Conservation (phyloP, 2,329 filamentous ascomycete genomes). For the Trichophyton mentagrophytes region DNA sequence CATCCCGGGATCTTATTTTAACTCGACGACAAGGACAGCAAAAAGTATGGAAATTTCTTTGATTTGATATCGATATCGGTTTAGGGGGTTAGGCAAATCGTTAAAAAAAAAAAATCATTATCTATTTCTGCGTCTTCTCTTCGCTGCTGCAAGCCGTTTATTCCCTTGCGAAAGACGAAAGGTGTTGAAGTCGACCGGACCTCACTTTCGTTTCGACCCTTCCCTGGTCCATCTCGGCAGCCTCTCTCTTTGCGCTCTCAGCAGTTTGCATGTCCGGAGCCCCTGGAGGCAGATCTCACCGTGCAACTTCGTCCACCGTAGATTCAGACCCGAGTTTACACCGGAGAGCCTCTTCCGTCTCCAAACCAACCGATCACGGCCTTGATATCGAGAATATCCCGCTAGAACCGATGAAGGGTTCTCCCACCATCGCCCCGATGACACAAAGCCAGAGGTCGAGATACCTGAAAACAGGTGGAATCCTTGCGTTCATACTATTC, state of each 20-base stretch:
- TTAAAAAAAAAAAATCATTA: not conserved
- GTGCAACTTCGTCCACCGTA: conserved; percentile 43
- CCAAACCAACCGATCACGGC: conserved; percentile 12
- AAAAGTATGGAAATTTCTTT: not conserved
- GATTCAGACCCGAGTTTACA: conserved; percentile 34
- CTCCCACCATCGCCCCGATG: conserved; percentile 37
- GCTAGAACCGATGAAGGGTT: conserved; percentile 20
- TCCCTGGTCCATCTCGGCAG: conserved; percentile 4
- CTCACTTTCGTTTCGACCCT: conserved; percentile 15
- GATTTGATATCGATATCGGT: not conserved
- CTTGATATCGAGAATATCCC: conserved; percentile 5
- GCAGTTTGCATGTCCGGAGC: conserved; percentile 43
- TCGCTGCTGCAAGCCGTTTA: not conserved
- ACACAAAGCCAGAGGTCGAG: conserved; percentile 49
- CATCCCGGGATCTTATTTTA: not conserved
- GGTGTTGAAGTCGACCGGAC: conserved; percentile 5
- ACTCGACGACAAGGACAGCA: too few species aligned
- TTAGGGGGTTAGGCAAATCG: not conserved
- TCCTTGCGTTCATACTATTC: conserved; percentile 46
- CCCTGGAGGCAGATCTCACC: conserved; percentile 37
- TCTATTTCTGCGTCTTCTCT: not conserved
- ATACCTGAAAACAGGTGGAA: conserved; percentile 49
- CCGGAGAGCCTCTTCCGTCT: conserved; percentile 35
- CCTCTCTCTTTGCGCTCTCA: conserved; percentile 2
- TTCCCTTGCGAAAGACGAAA: not conserved